phyloP scores from a whole-genome alignment of 2,329 filamentous ascomycete genomes.

The Nemania diffusa region DNA sequence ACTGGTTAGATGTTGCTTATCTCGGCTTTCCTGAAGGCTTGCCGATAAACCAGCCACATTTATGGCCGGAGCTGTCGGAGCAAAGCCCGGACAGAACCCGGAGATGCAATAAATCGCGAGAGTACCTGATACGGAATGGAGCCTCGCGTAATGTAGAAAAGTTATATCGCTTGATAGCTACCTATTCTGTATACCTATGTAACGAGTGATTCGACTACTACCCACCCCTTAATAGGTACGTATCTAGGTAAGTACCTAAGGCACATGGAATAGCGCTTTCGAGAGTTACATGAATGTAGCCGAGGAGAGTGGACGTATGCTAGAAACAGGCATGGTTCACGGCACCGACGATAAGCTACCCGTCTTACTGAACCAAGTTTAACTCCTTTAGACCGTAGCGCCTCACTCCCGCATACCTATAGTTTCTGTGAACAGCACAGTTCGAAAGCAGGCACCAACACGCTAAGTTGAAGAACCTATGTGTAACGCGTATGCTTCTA shows the following conservation, averaged over 20 bases:
- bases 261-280: conserved; percentile 8
- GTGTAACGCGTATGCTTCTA: neutral
- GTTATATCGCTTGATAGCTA: neutral
- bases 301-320: conserved; percentile 16
- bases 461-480: neutral
- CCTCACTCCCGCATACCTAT: too few species aligned
- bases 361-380: too few species aligned
- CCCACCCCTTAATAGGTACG: too few species aligned
- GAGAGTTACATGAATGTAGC: conserved; percentile 23
- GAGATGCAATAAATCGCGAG: conserved; percentile 20
- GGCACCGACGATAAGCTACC: too few species aligned
- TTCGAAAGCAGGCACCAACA: neutral
- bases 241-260: too few species aligned
- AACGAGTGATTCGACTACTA: neutral
- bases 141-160: neutral
- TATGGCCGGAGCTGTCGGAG: conserved; percentile 2
- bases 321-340: too few species aligned
- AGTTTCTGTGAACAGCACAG: neutral
- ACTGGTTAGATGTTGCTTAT: neutral
- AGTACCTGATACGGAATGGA: neutral
- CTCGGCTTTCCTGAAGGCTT: conserved; percentile 7
- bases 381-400: too few species aligned
- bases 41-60: conserved; percentile 12
- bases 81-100: conserved; percentile 12
- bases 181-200: neutral